Base-by-base conservation (phyloP, 2,329 filamentous ascomycete genomes). In the Penicillium sp. region DNA sequence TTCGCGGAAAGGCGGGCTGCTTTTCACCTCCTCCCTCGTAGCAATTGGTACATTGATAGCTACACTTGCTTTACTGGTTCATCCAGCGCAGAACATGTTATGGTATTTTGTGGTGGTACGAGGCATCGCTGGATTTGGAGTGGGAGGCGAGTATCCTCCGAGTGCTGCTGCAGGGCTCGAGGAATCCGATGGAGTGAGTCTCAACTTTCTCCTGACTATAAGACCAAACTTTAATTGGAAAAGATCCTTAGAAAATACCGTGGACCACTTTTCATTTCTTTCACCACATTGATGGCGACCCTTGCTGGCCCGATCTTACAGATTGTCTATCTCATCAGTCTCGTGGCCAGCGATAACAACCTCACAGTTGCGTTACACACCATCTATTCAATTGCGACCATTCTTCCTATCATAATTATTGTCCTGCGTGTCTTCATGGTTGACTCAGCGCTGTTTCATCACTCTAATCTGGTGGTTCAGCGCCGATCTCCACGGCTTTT, bases 21-120 rank as follows among this genome's bases (percentile, higher is more conserved):
- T 69, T 2, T 63, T 67, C 21, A 69, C 66, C 1, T 68, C 67
- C 8, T 63, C 60, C 0, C 47, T 69, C 9, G 66, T 69, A 2
- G 61, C 59, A 0, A 53, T 68, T 28, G 58, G 60, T 5, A 67
- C 67, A n/a, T 57, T 68, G 49, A 65, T 76, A 66, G 64, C 72
- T 4, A 66, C 68, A 2, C 52, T 76, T 42, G 70, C 69, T 1
- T 65, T 76, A 29, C 65, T 71, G 36, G 66, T 76, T 3, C 61
- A 65, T n/a, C 63, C 65, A 9, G 63, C 61, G 1, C 3, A 58
- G 7, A 66, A 70, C 13, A 70, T 73, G 67, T 54, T 74, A 7
- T 74, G 71, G 71, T 73, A 63, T 50, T 65, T 74, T 36, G 69
- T 70, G 8, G 54, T 71, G 1, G 70, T 69, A 6, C 67, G 71